A percentile compares a stretch with the other conserved stretches of the same genome.
Conservation (phyloP, 2,329 filamentous ascomycete species). For the Monosporascus sp. region DNA sequence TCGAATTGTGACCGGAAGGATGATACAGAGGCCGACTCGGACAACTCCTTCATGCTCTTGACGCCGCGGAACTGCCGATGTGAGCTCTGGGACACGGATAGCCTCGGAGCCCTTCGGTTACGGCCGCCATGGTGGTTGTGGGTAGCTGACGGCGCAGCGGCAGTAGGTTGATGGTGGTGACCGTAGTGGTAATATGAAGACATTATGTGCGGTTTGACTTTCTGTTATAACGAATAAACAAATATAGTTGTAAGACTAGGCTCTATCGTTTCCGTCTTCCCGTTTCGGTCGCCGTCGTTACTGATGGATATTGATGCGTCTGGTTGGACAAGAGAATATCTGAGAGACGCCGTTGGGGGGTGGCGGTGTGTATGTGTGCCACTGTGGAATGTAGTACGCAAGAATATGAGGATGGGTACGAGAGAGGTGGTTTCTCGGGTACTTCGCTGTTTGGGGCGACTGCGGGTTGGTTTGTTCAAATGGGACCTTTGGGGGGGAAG, state of each 20-base stretch:
- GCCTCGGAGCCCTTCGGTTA: slow-evolving; percentile 76
- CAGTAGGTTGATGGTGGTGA: slow-evolving; percentile 51
- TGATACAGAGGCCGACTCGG: slow-evolving; percentile 69
- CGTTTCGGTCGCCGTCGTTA: slow-evolving; percentile 14
- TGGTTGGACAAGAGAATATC: slow-evolving; percentile 1
- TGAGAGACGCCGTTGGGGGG: slow-evolving; percentile 5
- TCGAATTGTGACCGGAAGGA: slow-evolving; percentile 86
- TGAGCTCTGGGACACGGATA: slow-evolving; percentile 74
- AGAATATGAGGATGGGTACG: no score
- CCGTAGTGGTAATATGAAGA: slow-evolving; percentile 60
- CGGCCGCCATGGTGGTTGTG: slow-evolving; percentile 82
- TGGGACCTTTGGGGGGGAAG: neutral
- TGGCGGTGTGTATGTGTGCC: slow-evolving; percentile 8
- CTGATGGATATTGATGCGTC: neutral
- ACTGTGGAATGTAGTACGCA: no score
- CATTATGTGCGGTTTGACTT: slow-evolving; percentile 39
- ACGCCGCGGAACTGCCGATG: slow-evolving; percentile 85
- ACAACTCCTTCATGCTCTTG: slow-evolving; percentile 79
- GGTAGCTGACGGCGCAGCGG: slow-evolving; percentile 50
- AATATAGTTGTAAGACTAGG: neutral
- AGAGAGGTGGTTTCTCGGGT: slow-evolving; percentile 7
- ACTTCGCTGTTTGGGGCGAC: neutral
- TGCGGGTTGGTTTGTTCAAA: neutral
- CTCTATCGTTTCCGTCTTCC: neutral
- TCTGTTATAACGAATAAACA: slow-evolving; percentile 1